Evolutionary conservation across 768 basidiomycete genomes (phyloP).

Genomic region (Collybiopsis luxurians): DNA sequence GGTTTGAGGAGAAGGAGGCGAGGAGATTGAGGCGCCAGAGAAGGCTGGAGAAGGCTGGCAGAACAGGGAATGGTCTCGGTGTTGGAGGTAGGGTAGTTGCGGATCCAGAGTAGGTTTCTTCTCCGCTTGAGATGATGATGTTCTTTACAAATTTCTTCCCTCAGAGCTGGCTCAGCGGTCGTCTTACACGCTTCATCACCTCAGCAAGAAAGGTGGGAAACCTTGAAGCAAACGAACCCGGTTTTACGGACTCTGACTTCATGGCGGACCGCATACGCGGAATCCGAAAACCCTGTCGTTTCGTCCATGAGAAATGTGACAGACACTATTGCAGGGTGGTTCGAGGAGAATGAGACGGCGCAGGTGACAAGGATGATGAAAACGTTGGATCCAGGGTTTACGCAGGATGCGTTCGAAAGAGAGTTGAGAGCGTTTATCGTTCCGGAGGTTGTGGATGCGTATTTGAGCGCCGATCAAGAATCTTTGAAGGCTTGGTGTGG

Average conservation of each 20-base stretch:
- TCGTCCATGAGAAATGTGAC: slow-evolving; percentile 81
- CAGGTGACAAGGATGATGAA: slow-evolving; percentile 88
- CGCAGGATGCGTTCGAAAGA: slow-evolving; percentile 80
- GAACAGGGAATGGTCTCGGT: slow-evolving; percentile 50
- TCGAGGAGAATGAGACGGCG: slow-evolving; percentile 98
- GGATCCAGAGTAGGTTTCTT: slow-evolving; percentile 71
- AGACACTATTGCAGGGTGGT: slow-evolving; percentile 82
- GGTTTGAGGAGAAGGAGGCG: slow-evolving; percentile 93
- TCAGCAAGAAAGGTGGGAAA: slow-evolving; percentile 78
- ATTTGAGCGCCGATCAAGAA: slow-evolving; percentile 86
- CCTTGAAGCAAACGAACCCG: slow-evolving; percentile 77
- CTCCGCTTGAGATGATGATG: neutral
- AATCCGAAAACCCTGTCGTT: slow-evolving; percentile 91
- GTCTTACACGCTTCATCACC: slow-evolving; percentile 83
- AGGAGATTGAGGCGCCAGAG: slow-evolving; percentile 76
- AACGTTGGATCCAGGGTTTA: slow-evolving; percentile 84
- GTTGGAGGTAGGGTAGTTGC: slow-evolving; percentile 54
- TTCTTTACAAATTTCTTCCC: neutral
- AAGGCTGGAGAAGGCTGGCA: slow-evolving; percentile 84
- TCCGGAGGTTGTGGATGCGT: slow-evolving; percentile 96
- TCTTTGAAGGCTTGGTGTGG: slow-evolving; percentile 88
- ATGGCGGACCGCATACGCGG: slow-evolving; percentile 74
- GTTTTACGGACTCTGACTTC: slow-evolving; percentile 57
- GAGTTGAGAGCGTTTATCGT: slow-evolving; percentile 96
- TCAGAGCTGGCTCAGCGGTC: slow-evolving; percentile 81